Conservation (phyloP, 176 grass and related monocot genomes). For the Rhynchospora tenuis region DNA sequence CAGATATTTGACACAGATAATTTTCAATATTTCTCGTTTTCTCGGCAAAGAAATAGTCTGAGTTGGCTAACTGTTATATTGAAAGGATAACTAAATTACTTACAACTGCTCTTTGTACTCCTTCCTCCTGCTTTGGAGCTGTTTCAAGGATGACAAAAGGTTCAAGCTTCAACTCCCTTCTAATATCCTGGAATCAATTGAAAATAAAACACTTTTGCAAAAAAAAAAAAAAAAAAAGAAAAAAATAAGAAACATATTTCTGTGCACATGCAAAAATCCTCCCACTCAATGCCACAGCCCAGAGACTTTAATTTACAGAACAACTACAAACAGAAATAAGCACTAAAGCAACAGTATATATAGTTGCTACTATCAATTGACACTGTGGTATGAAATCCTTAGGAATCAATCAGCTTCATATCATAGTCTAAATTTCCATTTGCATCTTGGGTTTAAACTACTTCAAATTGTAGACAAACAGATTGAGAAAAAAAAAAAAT, state of each 20-base stretch:
- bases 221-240: background rate
- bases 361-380: background rate
- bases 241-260: background rate
- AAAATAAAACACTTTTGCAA: too few relatives aligned
- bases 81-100: conserved; percentile 5
- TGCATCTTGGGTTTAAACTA: background rate
- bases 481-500: background rate
- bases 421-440: background rate
- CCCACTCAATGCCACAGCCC: background rate
- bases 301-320: background rate
- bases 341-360: background rate
- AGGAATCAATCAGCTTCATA: background rate
- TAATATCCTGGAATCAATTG: conserved; percentile 70
- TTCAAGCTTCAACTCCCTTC: conserved; percentile 52
- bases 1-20: background rate
- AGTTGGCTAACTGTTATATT: background rate
- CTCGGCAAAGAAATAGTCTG: background rate
- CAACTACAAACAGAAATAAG: background rate
- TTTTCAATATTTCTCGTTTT: background rate
- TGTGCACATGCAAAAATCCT: background rate
- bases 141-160: conserved; percentile 51
- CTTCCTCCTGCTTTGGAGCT: conserved; percentile 21
- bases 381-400: background rate
- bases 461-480: background rate
- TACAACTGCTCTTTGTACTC: conserved; percentile 38